A percentile compares a stretch with the other conserved stretches of the same genome.
Evolutionary conservation across 2,329 filamentous ascomycete species (phyloP).

Genomic region (Parastagonospora avenae): DNA sequence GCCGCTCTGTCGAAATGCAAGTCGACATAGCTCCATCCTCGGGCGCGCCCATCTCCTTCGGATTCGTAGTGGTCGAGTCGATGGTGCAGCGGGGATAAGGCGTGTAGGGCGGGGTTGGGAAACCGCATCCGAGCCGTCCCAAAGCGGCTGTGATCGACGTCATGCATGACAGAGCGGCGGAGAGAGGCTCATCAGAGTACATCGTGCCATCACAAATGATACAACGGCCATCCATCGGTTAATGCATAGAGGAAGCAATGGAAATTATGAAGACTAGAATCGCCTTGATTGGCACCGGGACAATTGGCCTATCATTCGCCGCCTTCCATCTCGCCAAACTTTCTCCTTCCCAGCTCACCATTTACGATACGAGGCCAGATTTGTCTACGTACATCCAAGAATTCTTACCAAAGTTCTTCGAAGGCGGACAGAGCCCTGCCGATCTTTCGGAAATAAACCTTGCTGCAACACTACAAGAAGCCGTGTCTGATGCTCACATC

Average conservation of each 20-base stretch:
- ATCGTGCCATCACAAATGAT: background rate
- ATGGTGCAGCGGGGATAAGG: slow-evolving; percentile 33
- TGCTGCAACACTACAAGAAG: slow-evolving; percentile 43
- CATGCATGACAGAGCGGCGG: background rate
- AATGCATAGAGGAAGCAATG: background rate
- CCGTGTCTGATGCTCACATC: slow-evolving; percentile 55
- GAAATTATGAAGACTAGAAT: slow-evolving; percentile 28
- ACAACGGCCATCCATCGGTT: background rate
- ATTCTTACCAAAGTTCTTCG: slow-evolving; percentile 52
- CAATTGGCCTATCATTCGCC: slow-evolving; percentile 62
- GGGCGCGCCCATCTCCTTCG: slow-evolving; percentile 18
- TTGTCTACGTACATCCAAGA: slow-evolving; percentile 51
- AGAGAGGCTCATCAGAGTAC: background rate
- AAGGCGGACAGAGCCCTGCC: slow-evolving; percentile 6
- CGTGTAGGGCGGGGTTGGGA: slow-evolving; percentile 25
- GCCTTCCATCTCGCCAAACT: slow-evolving; percentile 58
- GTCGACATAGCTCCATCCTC: slow-evolving; percentile 13
- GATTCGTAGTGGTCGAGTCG: slow-evolving; percentile 37
- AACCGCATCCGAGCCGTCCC: slow-evolving; percentile 7
- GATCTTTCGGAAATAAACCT: slow-evolving; percentile 44
- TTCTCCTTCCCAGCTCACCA: slow-evolving; percentile 48
- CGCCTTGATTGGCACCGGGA: slow-evolving; percentile 53
- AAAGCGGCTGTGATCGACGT: slow-evolving; percentile 17
- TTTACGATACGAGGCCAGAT: slow-evolving; percentile 59
- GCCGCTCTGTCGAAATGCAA: background rate